A percentile compares a stretch with the other conserved stretches of the same genome.
phyloP scores from a whole-genome alignment of 225 moss, liverwort and hornwort genomes.

The Sphagnum tenellum region DNA sequence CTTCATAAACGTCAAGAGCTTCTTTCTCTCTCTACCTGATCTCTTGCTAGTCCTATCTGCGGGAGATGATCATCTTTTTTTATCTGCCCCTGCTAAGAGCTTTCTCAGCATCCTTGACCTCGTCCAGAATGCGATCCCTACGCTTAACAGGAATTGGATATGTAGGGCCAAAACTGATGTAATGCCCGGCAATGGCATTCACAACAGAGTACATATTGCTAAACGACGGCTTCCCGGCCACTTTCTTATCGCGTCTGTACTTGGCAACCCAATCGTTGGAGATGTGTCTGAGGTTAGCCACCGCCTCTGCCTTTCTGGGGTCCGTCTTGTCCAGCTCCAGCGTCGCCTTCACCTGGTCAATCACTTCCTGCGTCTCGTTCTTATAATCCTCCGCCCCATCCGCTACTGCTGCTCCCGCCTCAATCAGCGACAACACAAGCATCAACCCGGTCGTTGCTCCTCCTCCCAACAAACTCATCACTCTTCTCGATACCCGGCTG shows the following conservation, averaged over 20 bases:
- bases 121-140: slow-evolving; percentile 91
- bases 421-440: no score
- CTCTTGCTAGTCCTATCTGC: no score
- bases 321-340: slow-evolving; percentile 77
- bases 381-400: slow-evolving; percentile 84
- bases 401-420: slow-evolving; percentile 31
- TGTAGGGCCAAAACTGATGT: slow-evolving; percentile 78
- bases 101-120: slow-evolving; percentile 81
- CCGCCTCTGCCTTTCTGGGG: slow-evolving; percentile 70
- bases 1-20: no score
- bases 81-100: slow-evolving; percentile 76
- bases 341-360: slow-evolving; percentile 76
- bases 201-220: slow-evolving; percentile 97
- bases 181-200: slow-evolving; percentile 90
- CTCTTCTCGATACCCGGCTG: no score
- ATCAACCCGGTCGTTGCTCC: no score
- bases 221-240: slow-evolving; percentile 84
- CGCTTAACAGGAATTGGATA: slow-evolving; percentile 85
- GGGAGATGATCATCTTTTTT: not conserved
- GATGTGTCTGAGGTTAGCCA: slow-evolving; percentile 64
- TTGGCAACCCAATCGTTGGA: slow-evolving; percentile 98
- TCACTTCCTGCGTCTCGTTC: slow-evolving; percentile 77
- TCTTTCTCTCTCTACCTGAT: no score
- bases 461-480: no score
- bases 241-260: slow-evolving; percentile 72